Evolutionary conservation across 331 rosid genomes (phyloP), one percentile per base, ranked within the genome.

Genomic region (Phaseolus coccineus): DNA sequence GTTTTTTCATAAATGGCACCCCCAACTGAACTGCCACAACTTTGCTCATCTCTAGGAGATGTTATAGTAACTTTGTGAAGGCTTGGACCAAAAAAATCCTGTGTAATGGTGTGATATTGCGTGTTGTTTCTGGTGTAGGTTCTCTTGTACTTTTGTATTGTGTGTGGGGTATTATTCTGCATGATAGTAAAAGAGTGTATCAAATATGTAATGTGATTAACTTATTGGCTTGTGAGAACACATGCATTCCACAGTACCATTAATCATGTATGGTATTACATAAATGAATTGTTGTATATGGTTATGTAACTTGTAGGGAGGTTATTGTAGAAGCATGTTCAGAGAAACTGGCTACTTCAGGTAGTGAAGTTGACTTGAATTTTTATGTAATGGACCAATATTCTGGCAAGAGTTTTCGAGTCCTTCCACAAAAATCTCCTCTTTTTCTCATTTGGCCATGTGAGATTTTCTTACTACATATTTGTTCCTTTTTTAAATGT

Each of bases 221-320:
- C 50, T 37, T 65, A 16, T 61, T 76, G 82, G 44, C 57, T 51
- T 69, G 62, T 76, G 22, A 73, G 47, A 24, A 31, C 31, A 31
- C 74, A 51, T 77, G 50, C 81, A 59, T 80, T 78, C 56, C 44
- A 51, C 61, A 64, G 65, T 74, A 61, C 76, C 81, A 73, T 62
- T 42, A 74, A 73, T 74, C 81, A 69, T 64, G 25, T 19, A 56
- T 69, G 67, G 71, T 35, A 12, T 82, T 69, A 80, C 80, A 83
- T 71, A 73, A 80, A 57, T 85, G 82, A 77, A 47, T 67, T 55
- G 78, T 71, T 80, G 75, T 47, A 16, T 65, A 15, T 77, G 52
- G 55, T 25, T 52, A 14, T 86, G 85, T 81, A 77, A 73, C 6
- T 27, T 74, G 33, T 74, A 61, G 30, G 15, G 46, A 19, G 67